Evolutionary conservation across 73 alveolate species (phyloP), one percentile per base, ranked within the genome.

Genomic region (Uronychia setigera): DNA sequence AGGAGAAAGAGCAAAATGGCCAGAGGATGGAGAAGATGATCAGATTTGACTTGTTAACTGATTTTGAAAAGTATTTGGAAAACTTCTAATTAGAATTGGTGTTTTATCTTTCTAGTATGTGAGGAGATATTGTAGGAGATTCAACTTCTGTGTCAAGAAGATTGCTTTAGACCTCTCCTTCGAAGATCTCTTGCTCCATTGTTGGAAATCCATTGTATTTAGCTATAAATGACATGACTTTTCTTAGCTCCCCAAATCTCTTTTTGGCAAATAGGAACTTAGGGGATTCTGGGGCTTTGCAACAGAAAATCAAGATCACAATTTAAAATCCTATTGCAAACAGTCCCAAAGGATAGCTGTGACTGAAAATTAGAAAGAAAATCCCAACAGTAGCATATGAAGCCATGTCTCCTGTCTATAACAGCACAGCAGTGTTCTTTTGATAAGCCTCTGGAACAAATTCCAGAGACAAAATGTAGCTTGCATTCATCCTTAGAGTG

Each of bases 281-380:
- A 0, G 84, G 84, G 31, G 35, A 19, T 33, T 78, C 84, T 1
- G 84, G 84, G 67, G 67, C 67, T 46, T 19, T 46, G n/a, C 67
- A 46, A 46, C 19, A 11, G 5, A 46, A 5, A 19, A 11, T 11
- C n/a, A 19, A 11, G 19, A 46, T 46, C 67, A 46, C 19, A 46
- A 19, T 19, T 19, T 46, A 46, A 5, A 46, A 5, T 11, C 5
- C 67, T 19, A 46, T 19, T 46, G 67, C 67, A 46, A 46, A 46
- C 67, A 46, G 19, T 19, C n/a, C 67, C 5, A 46, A 19, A 19
- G n/a, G n/a, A 11, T 46, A 5, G 5, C n/a, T 11, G 19, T 46
- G 5, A 5, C 19, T 46, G 67, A 46, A 46, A 46, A 46, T 11
- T 5, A 19, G 19, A 19, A 46, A 46, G 67, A 11, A 46, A 19